Evolutionary conservation across 2,329 filamentous ascomycete genomes (phyloP).

Genomic region (Cucurbitaria berberidis): DNA sequence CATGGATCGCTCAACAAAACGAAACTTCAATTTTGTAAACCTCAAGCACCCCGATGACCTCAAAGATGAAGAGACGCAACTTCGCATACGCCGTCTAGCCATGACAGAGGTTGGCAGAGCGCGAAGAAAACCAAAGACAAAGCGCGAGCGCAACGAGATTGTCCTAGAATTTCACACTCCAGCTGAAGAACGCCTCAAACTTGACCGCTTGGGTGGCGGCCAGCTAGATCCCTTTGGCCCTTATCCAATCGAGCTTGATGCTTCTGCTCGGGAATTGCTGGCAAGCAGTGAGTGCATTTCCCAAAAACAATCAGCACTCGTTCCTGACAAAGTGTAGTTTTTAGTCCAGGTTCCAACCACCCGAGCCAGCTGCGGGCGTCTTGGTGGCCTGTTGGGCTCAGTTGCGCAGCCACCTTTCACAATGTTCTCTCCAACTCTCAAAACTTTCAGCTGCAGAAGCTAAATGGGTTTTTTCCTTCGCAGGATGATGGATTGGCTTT

Average conservation of each 20-base stretch:
- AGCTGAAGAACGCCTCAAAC: slow-evolving; percentile 6
- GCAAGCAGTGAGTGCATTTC: slow-evolving; percentile 29
- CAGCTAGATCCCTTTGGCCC: slow-evolving; percentile 31
- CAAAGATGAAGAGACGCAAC: slow-evolving; percentile 39
- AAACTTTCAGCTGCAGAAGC: slow-evolving; percentile 31
- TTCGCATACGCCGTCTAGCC: slow-evolving; percentile 40
- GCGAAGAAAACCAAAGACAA: slow-evolving; percentile 35
- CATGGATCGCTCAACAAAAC: slow-evolving; percentile 35
- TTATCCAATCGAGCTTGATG: slow-evolving; percentile 36
- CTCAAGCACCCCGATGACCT: slow-evolving; percentile 41
- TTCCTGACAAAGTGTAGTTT: slow-evolving; percentile 31
- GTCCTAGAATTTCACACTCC: slow-evolving; percentile 31
- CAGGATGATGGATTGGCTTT: slow-evolving; percentile 30
- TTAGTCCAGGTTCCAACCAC: slow-evolving; percentile 27
- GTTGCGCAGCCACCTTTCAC: slow-evolving; percentile 27
- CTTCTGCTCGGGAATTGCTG: slow-evolving; percentile 27
- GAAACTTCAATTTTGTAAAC: slow-evolving; percentile 40
- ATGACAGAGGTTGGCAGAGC: slow-evolving; percentile 42
- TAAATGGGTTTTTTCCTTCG: slow-evolving; percentile 24
- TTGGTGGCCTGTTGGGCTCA: slow-evolving; percentile 37
- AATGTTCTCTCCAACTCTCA: slow-evolving; percentile 38
- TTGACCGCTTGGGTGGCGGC: slow-evolving; percentile 30
- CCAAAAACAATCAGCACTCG: not conserved
- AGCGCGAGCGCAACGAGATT: slow-evolving; percentile 33
- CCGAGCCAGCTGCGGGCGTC: slow-evolving; percentile 29